Conservation (phyloP, 1,284 basidiomycete species). For the Cerrena zonata region DNA sequence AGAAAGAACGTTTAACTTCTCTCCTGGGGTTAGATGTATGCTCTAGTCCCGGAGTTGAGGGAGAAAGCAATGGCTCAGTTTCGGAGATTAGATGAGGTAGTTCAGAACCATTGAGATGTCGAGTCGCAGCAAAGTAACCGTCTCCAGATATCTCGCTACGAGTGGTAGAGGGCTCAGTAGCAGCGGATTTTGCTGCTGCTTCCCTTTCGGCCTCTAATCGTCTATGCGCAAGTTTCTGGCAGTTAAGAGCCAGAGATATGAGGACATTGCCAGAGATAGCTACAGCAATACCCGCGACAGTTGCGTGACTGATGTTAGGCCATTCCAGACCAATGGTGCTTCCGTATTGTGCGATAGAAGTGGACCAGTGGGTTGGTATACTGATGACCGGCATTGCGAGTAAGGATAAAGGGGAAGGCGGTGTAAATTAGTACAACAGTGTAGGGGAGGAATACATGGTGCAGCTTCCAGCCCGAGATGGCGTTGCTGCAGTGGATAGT, state of each 20-base stretch:
- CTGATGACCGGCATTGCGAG: not conserved
- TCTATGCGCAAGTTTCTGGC: conserved; percentile 87
- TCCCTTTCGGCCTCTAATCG: conserved; percentile 48
- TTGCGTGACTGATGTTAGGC: conserved; percentile 53
- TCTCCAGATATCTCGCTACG: not conserved
- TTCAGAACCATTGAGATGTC: not conserved
- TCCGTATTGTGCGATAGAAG: conserved; percentile 20
- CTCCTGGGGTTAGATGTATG: not conserved
- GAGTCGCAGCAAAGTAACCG: not conserved
- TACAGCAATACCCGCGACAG: conserved; percentile 77
- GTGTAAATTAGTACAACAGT: conserved; percentile 5
- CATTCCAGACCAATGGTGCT: conserved; percentile 33
- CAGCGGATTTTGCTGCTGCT: not conserved
- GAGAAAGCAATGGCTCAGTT: conserved; percentile 8
- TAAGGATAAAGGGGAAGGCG: conserved; percentile 2
- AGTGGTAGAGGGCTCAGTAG: not conserved
- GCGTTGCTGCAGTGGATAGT: not conserved
- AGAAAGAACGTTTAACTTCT: conserved; percentile 1
- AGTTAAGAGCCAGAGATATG: conserved; percentile 84
- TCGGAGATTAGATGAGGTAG: not conserved
- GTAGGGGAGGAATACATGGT: not conserved
- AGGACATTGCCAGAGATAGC: conserved; percentile 83
- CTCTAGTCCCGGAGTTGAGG: not conserved
- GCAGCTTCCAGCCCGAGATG: not conserved
- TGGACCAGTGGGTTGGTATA: not conserved